These are phyloP conservation scores for Globisporangium apiculatum DNA, from an alignment of 352 stramenopile species.

Conservation along the genomic window DNA sequence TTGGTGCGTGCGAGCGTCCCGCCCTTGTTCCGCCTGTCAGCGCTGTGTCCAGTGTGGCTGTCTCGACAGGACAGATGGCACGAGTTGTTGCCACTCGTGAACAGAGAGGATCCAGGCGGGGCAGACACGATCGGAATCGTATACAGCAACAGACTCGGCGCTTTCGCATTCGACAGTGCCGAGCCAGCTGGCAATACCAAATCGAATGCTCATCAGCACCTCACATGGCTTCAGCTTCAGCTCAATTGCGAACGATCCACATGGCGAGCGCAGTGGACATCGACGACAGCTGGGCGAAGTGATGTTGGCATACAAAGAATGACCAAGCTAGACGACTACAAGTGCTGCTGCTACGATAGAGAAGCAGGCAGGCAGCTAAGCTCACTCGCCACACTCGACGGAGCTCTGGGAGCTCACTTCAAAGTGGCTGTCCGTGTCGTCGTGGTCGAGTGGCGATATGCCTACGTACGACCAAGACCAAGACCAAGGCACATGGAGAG, in stretches of 20 bases:
- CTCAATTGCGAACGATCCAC: neutral
- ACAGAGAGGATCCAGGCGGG: too few species aligned
- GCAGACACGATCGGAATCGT: neutral
- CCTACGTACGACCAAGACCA: slow-evolving; percentile 19
- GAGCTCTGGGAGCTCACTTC: slow-evolving; percentile 81
- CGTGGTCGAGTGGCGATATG: slow-evolving; percentile 69
- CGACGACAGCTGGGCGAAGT: neutral
- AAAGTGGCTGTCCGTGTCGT: slow-evolving; percentile 75
- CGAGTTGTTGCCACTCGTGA: neutral
- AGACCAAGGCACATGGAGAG: neutral
- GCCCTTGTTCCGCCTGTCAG: neutral
- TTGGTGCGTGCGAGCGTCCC: neutral
- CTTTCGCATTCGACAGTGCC: neutral
- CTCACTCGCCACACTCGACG: slow-evolving; percentile 22
- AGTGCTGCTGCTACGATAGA: too few species aligned
- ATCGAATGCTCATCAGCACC: neutral
- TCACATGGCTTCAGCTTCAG: neutral
- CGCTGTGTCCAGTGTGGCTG: neutral
- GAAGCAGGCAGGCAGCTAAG: too few species aligned
- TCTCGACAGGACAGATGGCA: neutral
- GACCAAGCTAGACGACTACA: too few species aligned
- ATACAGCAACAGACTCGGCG: neutral
- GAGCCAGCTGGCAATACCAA: neutral
- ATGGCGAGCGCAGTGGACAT: too few species aligned
- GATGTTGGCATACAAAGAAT: neutral